Conservation (phyloP, 805 yeast species). For the Nematodospora valgi region DNA sequence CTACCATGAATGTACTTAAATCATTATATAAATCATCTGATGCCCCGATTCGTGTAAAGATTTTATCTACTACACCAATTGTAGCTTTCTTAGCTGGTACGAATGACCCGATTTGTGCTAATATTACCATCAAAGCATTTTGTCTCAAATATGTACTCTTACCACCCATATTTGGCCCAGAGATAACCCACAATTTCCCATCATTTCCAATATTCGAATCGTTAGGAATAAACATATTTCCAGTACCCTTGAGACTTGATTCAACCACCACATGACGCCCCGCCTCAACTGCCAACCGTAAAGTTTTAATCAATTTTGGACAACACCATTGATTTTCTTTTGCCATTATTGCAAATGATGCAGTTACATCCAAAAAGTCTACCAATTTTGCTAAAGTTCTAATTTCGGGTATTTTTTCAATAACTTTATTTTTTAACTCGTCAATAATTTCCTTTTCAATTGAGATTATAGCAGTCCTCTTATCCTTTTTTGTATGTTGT, state of each 20-base stretch:
- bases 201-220: constrained; percentile 25
- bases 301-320: constrained; percentile 56
- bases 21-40: constrained; percentile 73
- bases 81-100: constrained; percentile 63
- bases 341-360: constrained; percentile 72
- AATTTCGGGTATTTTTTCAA: constrained; percentile 43
- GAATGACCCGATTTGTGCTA: constrained; percentile 74
- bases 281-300: constrained; percentile 45
- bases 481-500: constrained; percentile 48
- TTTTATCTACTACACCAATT: constrained; percentile 69
- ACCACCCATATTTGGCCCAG: constrained; percentile 92
- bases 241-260: constrained; percentile 52
- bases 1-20: constrained; percentile 85
- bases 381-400: constrained; percentile 48
- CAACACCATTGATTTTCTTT: constrained; percentile 61
- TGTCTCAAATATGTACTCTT: constrained; percentile 75
- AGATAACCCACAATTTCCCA: constrained; percentile 49
- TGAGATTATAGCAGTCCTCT: constrained; percentile 44
- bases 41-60: constrained; percentile 85
- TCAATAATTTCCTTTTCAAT: constrained; percentile 57
- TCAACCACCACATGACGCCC: constrained; percentile 92
- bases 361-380: constrained; percentile 69
- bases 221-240: constrained; percentile 46
- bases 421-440: constrained; percentile 43
- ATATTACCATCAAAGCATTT: constrained; percentile 63